Evolutionary conservation across 768 basidiomycete genomes (phyloP).

Genomic region (Lactarius vividus): DNA sequence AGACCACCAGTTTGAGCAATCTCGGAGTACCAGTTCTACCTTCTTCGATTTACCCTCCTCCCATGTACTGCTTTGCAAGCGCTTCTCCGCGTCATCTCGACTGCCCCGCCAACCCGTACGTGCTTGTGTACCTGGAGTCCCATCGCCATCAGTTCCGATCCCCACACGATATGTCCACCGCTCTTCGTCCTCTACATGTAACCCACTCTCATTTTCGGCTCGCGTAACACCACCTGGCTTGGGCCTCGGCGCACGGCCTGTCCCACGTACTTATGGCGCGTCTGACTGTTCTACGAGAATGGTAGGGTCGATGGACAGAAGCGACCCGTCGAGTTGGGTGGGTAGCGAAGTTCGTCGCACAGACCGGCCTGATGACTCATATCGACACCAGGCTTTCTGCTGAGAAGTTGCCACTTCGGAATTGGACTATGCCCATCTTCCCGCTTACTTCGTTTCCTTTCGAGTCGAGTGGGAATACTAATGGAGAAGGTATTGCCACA

Average conservation of each 20-base stretch:
- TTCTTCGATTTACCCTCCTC: background rate
- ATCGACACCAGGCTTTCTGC: background rate
- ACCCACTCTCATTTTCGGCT: constrained; percentile 17
- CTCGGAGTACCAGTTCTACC: background rate
- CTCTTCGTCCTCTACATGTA: constrained; percentile 33
- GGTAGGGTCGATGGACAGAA: constrained; percentile 27
- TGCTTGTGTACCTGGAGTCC: constrained; percentile 20
- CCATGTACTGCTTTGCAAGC: constrained; percentile 30
- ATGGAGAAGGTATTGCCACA: background rate
- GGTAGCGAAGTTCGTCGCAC: constrained; percentile 41
- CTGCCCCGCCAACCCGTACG: constrained; percentile 34
- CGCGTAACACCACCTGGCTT: constrained; percentile 40
- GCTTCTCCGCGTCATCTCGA: constrained; percentile 36
- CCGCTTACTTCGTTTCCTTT: background rate
- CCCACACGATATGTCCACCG: constrained; percentile 34
- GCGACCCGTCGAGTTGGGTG: constrained; percentile 32
- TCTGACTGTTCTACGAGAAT: constrained; percentile 30
- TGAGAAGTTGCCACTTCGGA: background rate
- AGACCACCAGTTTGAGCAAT: background rate
- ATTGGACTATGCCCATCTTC: background rate
- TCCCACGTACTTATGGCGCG: constrained; percentile 34
- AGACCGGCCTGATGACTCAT: constrained; percentile 41
- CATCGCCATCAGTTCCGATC: background rate
- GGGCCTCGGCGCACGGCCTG: constrained; percentile 33
- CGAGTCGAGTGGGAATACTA: background rate